Conservation (phyloP, 306 rosid species). For the Quercus rubra region DNA sequence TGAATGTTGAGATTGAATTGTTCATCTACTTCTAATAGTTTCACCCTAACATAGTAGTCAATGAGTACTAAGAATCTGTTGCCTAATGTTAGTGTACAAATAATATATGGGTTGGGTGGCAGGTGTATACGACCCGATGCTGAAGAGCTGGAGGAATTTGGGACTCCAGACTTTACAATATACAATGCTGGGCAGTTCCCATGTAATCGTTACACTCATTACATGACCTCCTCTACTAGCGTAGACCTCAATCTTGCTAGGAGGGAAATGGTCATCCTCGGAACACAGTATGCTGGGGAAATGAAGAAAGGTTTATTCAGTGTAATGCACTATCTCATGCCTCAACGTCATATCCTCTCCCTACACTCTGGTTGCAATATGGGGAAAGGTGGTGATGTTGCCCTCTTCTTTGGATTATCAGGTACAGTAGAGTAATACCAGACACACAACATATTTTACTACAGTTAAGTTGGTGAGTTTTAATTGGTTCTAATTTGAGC, state of each 20-base stretch:
- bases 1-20: no score
- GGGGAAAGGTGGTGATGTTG: constrained; percentile 85
- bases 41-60: no score
- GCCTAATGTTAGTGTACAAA: background rate
- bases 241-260: constrained; percentile 81
- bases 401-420: constrained; percentile 95
- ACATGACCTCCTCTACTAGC: constrained; percentile 97
- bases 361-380: constrained; percentile 91
- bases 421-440: constrained; percentile 36
- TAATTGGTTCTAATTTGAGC: no score
- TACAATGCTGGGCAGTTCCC: constrained; percentile 97
- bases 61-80: background rate
- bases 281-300: constrained; percentile 96
- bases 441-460: no score
- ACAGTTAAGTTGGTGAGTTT: no score
- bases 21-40: no score
- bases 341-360: constrained; percentile 74
- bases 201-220: constrained; percentile 88
- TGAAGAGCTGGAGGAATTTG: constrained; percentile 89
- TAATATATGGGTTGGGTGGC: constrained; percentile 25
- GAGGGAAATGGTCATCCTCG: constrained; percentile 94
- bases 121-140: constrained; percentile 93
- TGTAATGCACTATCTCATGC: constrained; percentile 95
- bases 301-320: constrained; percentile 95
- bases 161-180: constrained; percentile 93